Percentiles rank a stretch among this genome's conserved stretches.
Evolutionary conservation across 495 filamentous ascomycete genomes (phyloP).

Genomic region (Cercophora sp.): DNA sequence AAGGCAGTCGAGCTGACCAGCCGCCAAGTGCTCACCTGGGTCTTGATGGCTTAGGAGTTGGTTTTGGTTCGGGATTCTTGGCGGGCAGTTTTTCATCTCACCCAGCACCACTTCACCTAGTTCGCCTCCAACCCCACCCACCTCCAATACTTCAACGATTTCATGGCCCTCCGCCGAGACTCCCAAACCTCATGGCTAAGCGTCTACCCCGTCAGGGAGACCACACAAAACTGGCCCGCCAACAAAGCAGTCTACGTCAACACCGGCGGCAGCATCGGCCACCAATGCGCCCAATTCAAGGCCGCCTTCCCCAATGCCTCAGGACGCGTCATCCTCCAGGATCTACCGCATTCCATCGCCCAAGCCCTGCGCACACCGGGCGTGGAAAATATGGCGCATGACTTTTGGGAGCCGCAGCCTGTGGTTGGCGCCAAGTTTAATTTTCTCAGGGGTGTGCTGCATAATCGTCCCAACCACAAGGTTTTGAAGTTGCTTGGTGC

Average conservation of each 20-base stretch:
- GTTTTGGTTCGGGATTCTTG: too few relatives aligned
- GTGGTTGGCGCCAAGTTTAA: conserved; percentile 37
- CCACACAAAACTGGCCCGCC: neutral
- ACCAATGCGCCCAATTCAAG: conserved; percentile 45
- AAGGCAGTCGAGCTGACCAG: too few relatives aligned
- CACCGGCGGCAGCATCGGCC: conserved; percentile 52
- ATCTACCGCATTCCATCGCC: conserved; percentile 39
- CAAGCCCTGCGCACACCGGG: conserved; percentile 34
- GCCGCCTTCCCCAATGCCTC: conserved; percentile 38
- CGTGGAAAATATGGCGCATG: conserved; percentile 40
- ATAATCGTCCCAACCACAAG: conserved; percentile 26
- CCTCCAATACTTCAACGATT: conserved; percentile 33
- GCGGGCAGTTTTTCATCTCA: conserved; percentile 42
- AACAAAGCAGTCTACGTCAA: conserved; percentile 43
- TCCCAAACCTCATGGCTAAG: conserved; percentile 29
- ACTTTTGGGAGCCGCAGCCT: conserved; percentile 50
- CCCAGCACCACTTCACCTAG: conserved; percentile 39
- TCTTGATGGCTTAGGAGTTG: too few relatives aligned
- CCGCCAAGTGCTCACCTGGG: too few relatives aligned
- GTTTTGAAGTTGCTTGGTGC: conserved; percentile 23
- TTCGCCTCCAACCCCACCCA: conserved; percentile 33
- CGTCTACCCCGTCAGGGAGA: conserved; percentile 22
- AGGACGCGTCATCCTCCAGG: conserved; percentile 52
- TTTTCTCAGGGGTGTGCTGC: conserved; percentile 32
- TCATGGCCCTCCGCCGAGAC: conserved; percentile 33